These are phyloP conservation scores for Aspergillus hortae DNA, from an alignment of 2,329 filamentous ascomycete genomes.

Conservation along the genomic window DNA sequence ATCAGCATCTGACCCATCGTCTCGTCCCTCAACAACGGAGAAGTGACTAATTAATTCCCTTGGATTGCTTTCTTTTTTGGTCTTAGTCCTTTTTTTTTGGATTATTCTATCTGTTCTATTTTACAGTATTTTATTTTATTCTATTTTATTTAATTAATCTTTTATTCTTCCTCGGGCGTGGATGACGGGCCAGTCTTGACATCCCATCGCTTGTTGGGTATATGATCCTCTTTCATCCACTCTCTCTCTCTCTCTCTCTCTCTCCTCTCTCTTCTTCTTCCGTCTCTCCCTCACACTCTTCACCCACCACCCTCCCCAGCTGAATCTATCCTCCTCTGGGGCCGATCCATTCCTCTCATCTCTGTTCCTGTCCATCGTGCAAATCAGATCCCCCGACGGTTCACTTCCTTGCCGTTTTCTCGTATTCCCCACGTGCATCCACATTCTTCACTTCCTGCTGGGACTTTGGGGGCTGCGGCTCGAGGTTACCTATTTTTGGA, in stretches of 20 bases:
- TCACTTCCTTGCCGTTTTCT: conserved; percentile 19
- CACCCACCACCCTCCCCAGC: conserved; percentile 1
- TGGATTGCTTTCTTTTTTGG: conserved; percentile 2
- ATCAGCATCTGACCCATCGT: conserved; percentile 18
- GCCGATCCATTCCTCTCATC: conserved; percentile 1
- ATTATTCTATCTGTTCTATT: conserved; percentile 4
- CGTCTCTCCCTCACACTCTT: too few relatives aligned
- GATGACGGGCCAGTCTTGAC: not conserved
- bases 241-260: not conserved
- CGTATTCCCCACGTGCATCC: conserved; percentile 25
- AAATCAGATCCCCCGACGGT: conserved; percentile 1
- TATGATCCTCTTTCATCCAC: not conserved
- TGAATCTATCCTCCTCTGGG: conserved; percentile 5
- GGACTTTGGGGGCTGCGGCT: conserved; percentile 17
- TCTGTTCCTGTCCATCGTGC: conserved; percentile 7
- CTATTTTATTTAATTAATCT: conserved; percentile 2
- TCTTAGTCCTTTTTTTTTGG: not conserved
- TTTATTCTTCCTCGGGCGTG: not conserved
- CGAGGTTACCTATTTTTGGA: conserved; percentile 20
- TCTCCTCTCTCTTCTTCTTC: not conserved
- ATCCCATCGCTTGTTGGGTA: not conserved
- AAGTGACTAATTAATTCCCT: conserved; percentile 6
- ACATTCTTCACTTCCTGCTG: conserved; percentile 12
- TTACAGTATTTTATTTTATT: conserved; percentile 1
- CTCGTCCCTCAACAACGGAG: conserved; percentile 9